phyloP scores from a whole-genome alignment of 2,329 filamentous ascomycete species.

The Calonectria fujianensis region DNA sequence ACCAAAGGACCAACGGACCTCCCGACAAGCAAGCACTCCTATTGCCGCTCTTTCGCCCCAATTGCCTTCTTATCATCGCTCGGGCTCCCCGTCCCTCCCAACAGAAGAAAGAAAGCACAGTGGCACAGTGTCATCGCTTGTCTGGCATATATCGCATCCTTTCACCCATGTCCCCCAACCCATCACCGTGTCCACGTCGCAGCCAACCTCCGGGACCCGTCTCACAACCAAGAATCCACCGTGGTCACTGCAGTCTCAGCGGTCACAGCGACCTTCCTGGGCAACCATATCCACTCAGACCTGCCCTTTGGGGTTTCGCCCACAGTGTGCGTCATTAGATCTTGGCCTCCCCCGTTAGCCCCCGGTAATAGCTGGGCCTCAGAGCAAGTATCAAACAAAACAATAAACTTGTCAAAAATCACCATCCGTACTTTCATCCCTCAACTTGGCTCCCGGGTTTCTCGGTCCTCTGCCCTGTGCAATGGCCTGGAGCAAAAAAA shows the following conservation, averaged over 20 bases:
- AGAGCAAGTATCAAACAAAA: constrained; percentile 41
- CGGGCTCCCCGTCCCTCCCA: constrained; percentile 25
- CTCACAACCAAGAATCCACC: constrained; percentile 44
- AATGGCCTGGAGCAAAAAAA: background rate
- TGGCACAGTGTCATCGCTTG: constrained; percentile 1
- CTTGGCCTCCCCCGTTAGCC: constrained; percentile 49
- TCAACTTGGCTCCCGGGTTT: constrained; percentile 18
- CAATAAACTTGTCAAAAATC: constrained; percentile 36
- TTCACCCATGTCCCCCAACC: constrained; percentile 49
- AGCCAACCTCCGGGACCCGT: constrained; percentile 40
- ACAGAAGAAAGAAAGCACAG: constrained; percentile 5
- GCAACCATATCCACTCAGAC: constrained; percentile 38
- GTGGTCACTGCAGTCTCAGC: constrained; percentile 42
- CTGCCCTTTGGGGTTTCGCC: constrained; percentile 30
- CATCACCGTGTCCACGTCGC: constrained; percentile 41
- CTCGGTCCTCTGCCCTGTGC: background rate
- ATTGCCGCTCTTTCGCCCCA: constrained; percentile 16
- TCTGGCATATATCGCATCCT: constrained; percentile 41
- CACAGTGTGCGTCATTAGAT: constrained; percentile 50
- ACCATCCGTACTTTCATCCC: constrained; percentile 5
- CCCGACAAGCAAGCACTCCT: constrained; percentile 12
- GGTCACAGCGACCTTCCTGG: constrained; percentile 41
- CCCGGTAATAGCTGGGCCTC: constrained; percentile 48
- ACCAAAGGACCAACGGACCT: constrained; percentile 29
- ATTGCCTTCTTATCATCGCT: constrained; percentile 25